Percentiles rank a stretch among this genome's conserved stretches.
These are phyloP conservation scores for Cladophialophora bantiana DNA, from an alignment of 2,329 filamentous ascomycete genomes.

Conservation along the genomic window DNA sequence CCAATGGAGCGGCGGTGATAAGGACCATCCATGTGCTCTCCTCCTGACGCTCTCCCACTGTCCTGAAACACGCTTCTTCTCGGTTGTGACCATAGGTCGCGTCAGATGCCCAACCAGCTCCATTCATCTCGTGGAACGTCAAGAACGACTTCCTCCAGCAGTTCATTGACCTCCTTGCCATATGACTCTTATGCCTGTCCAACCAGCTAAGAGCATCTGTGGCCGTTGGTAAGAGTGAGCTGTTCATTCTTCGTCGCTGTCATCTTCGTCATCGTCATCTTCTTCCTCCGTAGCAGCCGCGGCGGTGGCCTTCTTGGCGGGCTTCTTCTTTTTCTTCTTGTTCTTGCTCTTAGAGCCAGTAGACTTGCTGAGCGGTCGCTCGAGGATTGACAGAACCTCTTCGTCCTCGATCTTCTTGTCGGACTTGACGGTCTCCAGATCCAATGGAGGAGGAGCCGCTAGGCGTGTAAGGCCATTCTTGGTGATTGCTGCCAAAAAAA, in stretches of 20 bases:
- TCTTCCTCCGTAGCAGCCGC: slow-evolving; percentile 48
- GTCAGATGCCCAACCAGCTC: slow-evolving; percentile 20
- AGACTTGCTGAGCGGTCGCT: slow-evolving; percentile 75
- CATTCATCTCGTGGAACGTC: slow-evolving; percentile 2
- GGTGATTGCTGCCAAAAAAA: slow-evolving; percentile 73
- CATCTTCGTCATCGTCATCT: slow-evolving; percentile 49
- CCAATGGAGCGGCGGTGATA: slow-evolving; percentile 5
- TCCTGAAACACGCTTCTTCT: slow-evolving; percentile 30
- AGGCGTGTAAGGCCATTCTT: slow-evolving; percentile 96
- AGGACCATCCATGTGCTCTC: slow-evolving; percentile 11
- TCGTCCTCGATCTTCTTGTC: slow-evolving; percentile 98
- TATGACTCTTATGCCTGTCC: background rate
- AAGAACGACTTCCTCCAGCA: background rate
- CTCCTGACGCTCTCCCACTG: slow-evolving; percentile 15
- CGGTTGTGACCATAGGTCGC: slow-evolving; percentile 23
- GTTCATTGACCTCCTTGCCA: slow-evolving; percentile 4
- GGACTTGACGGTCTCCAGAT: slow-evolving; percentile 83
- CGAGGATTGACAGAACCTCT: slow-evolving; percentile 92
- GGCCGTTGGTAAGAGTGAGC: background rate
- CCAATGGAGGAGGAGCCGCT: slow-evolving; percentile 75
- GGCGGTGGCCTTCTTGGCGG: slow-evolving; percentile 52
- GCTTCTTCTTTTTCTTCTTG: slow-evolving; percentile 89
- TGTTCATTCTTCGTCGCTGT: slow-evolving; percentile 51
- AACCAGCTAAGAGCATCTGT: background rate
- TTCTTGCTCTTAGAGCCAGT: slow-evolving; percentile 78